These are phyloP conservation scores for Boletellus ananas DNA, from an alignment of 768 basidiomycete genomes.

Conservation along the genomic window DNA sequence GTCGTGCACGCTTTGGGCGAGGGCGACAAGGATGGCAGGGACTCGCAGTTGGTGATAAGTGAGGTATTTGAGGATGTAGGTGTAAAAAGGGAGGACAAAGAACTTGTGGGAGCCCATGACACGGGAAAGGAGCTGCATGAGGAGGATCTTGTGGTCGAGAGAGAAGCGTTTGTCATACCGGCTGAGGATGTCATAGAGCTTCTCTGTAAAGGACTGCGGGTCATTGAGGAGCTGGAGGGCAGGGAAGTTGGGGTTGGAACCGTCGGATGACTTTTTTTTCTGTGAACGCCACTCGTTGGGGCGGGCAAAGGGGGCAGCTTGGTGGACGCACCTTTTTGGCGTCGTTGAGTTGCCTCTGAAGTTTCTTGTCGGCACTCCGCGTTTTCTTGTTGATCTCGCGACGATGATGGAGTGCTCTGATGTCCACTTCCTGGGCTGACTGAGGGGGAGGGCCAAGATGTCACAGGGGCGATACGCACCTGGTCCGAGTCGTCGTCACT, in stretches of 20 bases:
- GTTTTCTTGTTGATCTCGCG: conserved; percentile 94
- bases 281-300: conserved; percentile 32
- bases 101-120: conserved; percentile 93
- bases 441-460: conserved; percentile 5
- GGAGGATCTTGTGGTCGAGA: conserved; percentile 92
- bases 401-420: conserved; percentile 76
- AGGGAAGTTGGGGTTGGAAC: conserved; percentile 68
- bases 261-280: conserved; percentile 33
- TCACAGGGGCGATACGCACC: conserved; percentile 1
- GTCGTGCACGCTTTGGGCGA: conserved; percentile 94
- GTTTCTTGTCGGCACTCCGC: conserved; percentile 74
- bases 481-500: conserved; percentile 69
- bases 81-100: conserved; percentile 91
- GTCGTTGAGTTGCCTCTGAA: conserved; percentile 65
- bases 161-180: conserved; percentile 92
- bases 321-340: conserved; percentile 61
- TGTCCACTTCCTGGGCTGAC: conserved; percentile 50
- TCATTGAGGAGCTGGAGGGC: conserved; percentile 91
- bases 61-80: conserved; percentile 93
- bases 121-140: conserved; percentile 95
- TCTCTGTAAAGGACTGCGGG: conserved; percentile 94
- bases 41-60: conserved; percentile 88
- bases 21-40: conserved; percentile 87
- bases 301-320: neutral
- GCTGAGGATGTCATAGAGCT: conserved; percentile 80